Conservation (phyloP, 768 basidiomycete species). For the Trametes cinnabarina region DNA sequence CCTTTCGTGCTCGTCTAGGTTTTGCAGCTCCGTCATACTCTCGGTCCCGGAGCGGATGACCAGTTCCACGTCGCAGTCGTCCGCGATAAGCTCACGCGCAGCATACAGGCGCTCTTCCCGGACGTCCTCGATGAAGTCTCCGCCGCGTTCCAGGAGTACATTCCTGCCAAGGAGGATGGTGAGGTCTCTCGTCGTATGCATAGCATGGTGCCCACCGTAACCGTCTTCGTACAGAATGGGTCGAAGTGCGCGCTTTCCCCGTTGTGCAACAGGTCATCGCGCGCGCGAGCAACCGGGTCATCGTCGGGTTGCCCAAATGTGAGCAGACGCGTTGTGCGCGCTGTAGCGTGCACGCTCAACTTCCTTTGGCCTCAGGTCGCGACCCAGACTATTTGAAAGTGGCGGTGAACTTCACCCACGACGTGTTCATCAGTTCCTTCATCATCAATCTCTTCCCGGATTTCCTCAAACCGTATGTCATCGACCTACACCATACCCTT, state of each 20-base stretch:
- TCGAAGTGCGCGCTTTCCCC: not conserved
- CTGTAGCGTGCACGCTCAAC: too few relatives aligned
- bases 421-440: constrained; percentile 16
- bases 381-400: constrained; percentile 13
- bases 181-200: not conserved
- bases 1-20: not conserved
- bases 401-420: constrained; percentile 17
- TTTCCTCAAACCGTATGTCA: constrained; percentile 18
- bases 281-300: constrained; percentile 21
- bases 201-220: too few relatives aligned
- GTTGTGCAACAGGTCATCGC: constrained; percentile 17
- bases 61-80: constrained; percentile 22
- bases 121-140: constrained; percentile 20
- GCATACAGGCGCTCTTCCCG: constrained; percentile 11
- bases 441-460: constrained; percentile 17
- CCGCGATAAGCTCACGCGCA: constrained; percentile 20
- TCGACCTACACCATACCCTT: too few relatives aligned
- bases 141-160: constrained; percentile 13
- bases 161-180: constrained; percentile 16
- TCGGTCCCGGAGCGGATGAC: constrained; percentile 14
- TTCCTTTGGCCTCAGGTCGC: constrained; percentile 11
- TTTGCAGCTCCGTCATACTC: constrained; percentile 13
- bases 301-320: constrained; percentile 22
- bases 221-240: not conserved
- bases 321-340: too few relatives aligned